Conservation (phyloP, 2,329 filamentous ascomycete genomes). For the Penicillium sclerotigenum region DNA sequence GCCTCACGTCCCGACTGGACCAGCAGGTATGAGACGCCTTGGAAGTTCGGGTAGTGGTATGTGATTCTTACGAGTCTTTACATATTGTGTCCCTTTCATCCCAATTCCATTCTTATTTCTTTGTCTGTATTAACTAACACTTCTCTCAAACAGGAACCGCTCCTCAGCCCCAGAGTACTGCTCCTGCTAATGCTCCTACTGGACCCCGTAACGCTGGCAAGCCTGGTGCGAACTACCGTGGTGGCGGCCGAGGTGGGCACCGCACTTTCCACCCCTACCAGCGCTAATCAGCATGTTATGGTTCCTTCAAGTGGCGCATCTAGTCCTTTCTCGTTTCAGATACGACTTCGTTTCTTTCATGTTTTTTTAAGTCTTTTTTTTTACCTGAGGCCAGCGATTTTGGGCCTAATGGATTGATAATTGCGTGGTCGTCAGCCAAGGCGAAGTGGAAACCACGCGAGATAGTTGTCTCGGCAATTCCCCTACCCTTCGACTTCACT, state of each 20-base stretch:
- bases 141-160: conserved; percentile 31
- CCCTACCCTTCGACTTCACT: neutral
- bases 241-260: conserved; percentile 72
- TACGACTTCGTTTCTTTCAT: conserved; percentile 8
- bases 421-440: neutral
- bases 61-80: conserved; percentile 28
- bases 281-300: conserved; percentile 25
- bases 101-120: neutral
- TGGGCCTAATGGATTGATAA: conserved; percentile 1
- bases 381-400: conserved; percentile 2
- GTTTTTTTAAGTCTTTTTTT: conserved; percentile 11
- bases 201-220: conserved; percentile 93
- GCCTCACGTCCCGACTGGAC: conserved; percentile 61
- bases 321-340: neutral
- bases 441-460: neutral
- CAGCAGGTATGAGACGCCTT: conserved; percentile 47
- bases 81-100: conserved; percentile 1
- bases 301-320: neutral
- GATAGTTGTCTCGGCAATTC: neutral
- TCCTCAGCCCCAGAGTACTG: conserved; percentile 48
- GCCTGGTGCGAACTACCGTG: conserved; percentile 88
- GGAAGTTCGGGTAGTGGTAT: conserved; percentile 43
- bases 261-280: conserved; percentile 79
- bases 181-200: conserved; percentile 82
- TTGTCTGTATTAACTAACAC: neutral